These are phyloP conservation scores for Mrakia blollopis DNA, from an alignment of 768 basidiomycete genomes.

Conservation along the genomic window DNA sequence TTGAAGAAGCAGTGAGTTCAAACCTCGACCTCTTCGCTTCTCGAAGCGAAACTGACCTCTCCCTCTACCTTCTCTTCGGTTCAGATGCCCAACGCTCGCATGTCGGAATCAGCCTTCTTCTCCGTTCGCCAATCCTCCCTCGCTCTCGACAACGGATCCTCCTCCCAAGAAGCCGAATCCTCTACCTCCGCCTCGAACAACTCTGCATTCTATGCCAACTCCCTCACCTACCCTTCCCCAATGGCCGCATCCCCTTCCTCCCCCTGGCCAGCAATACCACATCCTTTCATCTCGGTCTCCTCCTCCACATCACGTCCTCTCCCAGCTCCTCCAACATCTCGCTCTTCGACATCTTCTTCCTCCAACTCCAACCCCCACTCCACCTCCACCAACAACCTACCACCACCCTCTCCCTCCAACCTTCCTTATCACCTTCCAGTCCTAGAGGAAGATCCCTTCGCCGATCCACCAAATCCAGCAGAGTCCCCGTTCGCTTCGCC, in stretches of 20 bases:
- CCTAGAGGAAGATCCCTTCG: not conserved
- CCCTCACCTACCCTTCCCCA: slow-evolving; percentile 7
- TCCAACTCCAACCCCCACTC: not conserved
- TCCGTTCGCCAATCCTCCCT: slow-evolving; percentile 7
- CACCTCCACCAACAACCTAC: not conserved
- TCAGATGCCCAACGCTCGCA: slow-evolving; percentile 10
- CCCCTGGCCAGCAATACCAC: not conserved
- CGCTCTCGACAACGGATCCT: not conserved
- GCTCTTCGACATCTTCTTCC: not conserved
- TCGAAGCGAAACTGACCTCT: not conserved
- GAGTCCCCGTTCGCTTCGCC: not conserved
- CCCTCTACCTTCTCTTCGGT: not conserved
- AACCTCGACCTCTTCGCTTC: not conserved
- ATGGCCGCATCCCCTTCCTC: not conserved
- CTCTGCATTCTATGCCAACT: not conserved
- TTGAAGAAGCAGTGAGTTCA: slow-evolving; percentile 7
- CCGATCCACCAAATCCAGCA: slow-evolving; percentile 12
- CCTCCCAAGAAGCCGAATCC: not conserved
- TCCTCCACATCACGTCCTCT: slow-evolving; percentile 3
- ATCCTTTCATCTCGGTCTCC: slow-evolving; percentile 4
- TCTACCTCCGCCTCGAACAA: not conserved
- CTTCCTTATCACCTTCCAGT: not conserved
- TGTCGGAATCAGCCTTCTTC: slow-evolving; percentile 7
- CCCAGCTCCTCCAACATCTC: not conserved
- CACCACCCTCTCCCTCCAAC: not conserved